Base-by-base conservation (phyloP, 2,329 filamentous ascomycete genomes). In the Verticillium dahliae region DNA sequence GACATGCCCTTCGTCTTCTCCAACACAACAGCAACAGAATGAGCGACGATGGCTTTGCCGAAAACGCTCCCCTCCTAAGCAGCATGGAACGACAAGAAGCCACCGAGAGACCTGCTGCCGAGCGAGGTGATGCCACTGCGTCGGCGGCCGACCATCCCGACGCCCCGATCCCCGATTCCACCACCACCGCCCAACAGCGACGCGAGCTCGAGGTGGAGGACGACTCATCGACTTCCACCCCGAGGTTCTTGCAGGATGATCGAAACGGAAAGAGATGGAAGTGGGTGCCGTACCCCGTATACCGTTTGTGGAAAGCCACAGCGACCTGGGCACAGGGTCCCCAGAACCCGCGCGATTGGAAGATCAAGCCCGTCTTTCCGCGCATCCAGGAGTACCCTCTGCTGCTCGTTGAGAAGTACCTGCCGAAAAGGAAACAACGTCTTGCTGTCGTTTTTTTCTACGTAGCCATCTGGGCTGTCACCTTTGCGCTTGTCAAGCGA, bases 401-500 rank as follows among this genome's bases (percentile, higher is more conserved):
- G 62, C 74, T 76, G 55, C 74, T 91, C 52, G 71, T 92, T 62
- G 83, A 91, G 65, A 81, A 77, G 60, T 83, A 85, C 66, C 75
- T 90, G 2, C 87, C 88, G 0, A 81, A 81, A 62, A 75, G 74
- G 64, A 82, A 76, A 65, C 85, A 89, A 59, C 84, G 86, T 50
- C 71, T 84, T n/a, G 77, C 77, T 67, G 76, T 90, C 6, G 76
- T 90, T 58, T 73, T 85, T 54, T 74, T 79, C 39, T 89, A 87
- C 65, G 84, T 90, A 57, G 80, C 82, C 35, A 73, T 84, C 58
- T 95, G 90, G 91, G 73, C 91, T 15, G 71, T 90, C 58, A 81
- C 83, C 0, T 94, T 93, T 72, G 81, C 83, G 27, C 71, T 92
- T 52, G 83, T 94, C 31, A 82, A 90, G 73, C 84, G 87, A 67